A percentile compares a stretch with the other conserved stretches of the same genome.
phyloP scores from a whole-genome alignment of 495 filamentous ascomycete genomes.

The Pseudevernia furfuracea region DNA sequence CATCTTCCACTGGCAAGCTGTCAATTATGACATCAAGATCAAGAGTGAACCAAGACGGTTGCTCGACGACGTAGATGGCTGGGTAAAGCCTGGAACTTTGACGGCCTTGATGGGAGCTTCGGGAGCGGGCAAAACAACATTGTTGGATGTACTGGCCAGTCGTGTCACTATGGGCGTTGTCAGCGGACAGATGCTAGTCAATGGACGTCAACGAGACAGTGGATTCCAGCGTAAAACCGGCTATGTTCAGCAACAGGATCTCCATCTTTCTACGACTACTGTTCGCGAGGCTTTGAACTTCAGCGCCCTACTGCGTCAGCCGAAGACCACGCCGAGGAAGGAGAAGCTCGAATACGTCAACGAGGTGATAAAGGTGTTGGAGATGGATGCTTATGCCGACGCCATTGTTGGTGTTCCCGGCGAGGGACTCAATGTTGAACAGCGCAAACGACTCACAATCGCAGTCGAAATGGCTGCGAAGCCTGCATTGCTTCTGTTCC shows the following conservation, averaged over 20 bases:
- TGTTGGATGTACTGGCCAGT: conserved; percentile 52
- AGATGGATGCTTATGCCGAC: conserved; percentile 82
- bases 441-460: conserved; percentile 81
- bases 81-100: conserved; percentile 84
- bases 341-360: conserved; percentile 86
- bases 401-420: conserved; percentile 82
- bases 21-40: conserved; percentile 85
- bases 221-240: conserved; percentile 92
- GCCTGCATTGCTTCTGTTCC: conserved; percentile 80
- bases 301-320: conserved; percentile 77
- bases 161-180: conserved; percentile 83
- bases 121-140: conserved; percentile 55
- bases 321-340: conserved; percentile 52
- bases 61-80: conserved; percentile 76
- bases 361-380: conserved; percentile 81
- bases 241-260: conserved; percentile 93
- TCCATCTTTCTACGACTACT: conserved; percentile 78
- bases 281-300: conserved; percentile 79
- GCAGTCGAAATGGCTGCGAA: conserved; percentile 89
- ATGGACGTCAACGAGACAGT: conserved; percentile 63
- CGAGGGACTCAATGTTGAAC: conserved; percentile 89
- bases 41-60: conserved; percentile 68
- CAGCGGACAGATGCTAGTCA: conserved; percentile 76
- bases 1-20: conserved; percentile 79
- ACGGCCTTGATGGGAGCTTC: conserved; percentile 60